Base-by-base conservation (phyloP, 768 basidiomycete genomes). In the Agaricus bisporus region DNA sequence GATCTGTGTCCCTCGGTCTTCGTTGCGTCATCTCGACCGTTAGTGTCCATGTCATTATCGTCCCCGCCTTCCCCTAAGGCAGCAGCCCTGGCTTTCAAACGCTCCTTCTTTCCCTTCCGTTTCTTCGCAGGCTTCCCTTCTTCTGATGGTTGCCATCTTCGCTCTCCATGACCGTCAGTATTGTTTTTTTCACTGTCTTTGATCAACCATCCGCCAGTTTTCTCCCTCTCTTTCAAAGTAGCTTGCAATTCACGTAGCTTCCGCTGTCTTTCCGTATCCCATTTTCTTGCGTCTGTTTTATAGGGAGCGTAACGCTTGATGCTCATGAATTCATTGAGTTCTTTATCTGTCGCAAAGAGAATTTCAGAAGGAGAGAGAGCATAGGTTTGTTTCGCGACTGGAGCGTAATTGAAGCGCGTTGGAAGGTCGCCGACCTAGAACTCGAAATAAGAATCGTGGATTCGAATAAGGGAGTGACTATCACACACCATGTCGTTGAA, bases 221-320 rank as follows among this genome's bases (percentile, higher is more conserved):
- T 41, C 9, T 25, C 22, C 17, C 85, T 74, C 54, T 75, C 74
- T 22, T 66, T 60, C 28, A 97, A 64, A 63, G 75, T 82, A 43
- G 73, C 64, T 66, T 87, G 89, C 54, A 97, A 75, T 56, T 93
- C 88, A 61, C 77, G 73, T 42, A 95, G 72, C 58, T 84, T 79
- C 43, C 86, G 80, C 20, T 72, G 73, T 12, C 89, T 78, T 37
- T 72, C 76, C 32, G 73, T 68, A 61, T 88, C 88, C 83, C 85
- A 91, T 29, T 68, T 73, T n/a, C 64, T 42, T 4, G 59, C 57
- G 32, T 66, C 68, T 28, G 63, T 68, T 60, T 68, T 73, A 67
- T 98, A 98, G 5, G 97, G 91, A 14, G 95, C 97, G 59, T 91
- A 79, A 66, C 88, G 88, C 71, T 91, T 95, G 61, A 98, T 74